Evolutionary conservation across 2,329 filamentous ascomycete species (phyloP).

Genomic region (Zopfia rhizophila): DNA sequence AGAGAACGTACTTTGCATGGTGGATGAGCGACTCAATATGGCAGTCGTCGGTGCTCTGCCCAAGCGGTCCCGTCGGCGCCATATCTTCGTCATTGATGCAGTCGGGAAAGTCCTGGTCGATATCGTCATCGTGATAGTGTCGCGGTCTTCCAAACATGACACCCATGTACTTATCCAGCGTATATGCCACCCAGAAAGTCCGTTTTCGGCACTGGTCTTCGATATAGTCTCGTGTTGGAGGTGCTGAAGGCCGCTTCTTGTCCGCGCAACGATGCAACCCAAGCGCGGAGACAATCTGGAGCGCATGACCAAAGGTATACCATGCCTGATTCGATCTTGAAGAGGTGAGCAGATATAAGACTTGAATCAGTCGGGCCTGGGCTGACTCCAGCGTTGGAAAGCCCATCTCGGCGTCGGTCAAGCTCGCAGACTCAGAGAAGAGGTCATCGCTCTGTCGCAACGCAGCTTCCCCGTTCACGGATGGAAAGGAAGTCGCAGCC

Average conservation of each 20-base stretch:
- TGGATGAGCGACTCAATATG: conserved; percentile 62
- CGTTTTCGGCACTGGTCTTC: conserved; percentile 64
- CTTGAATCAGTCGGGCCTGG: conserved; percentile 66
- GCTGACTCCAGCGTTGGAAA: conserved; percentile 64
- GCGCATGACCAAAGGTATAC: conserved; percentile 66
- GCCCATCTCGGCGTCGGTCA: conserved; percentile 60
- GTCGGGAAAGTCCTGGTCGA: conserved; percentile 69
- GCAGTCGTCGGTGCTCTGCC: conserved; percentile 53
- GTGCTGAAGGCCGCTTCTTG: conserved; percentile 35
- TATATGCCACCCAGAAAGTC: conserved; percentile 72
- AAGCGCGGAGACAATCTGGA: conserved; percentile 62
- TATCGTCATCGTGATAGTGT: conserved; percentile 70
- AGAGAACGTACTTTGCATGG: conserved; percentile 53
- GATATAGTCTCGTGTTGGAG: conserved; percentile 53
- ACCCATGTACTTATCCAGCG: conserved; percentile 69
- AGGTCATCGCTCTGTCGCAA: conserved; percentile 51
- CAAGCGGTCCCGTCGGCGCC: conserved; percentile 53
- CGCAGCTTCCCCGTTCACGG: conserved; percentile 36
- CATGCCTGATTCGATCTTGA: conserved; percentile 69
- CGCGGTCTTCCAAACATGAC: conserved; percentile 69
- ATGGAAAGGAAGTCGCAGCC: conserved; percentile 30
- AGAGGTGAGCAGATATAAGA: conserved; percentile 66
- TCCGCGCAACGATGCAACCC: conserved; percentile 53
- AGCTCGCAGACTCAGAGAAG: conserved; percentile 50
- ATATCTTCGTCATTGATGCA: conserved; percentile 68